phyloP scores from a whole-genome alignment of 2,329 filamentous ascomycete genomes.

The Diaporthe sp. region DNA sequence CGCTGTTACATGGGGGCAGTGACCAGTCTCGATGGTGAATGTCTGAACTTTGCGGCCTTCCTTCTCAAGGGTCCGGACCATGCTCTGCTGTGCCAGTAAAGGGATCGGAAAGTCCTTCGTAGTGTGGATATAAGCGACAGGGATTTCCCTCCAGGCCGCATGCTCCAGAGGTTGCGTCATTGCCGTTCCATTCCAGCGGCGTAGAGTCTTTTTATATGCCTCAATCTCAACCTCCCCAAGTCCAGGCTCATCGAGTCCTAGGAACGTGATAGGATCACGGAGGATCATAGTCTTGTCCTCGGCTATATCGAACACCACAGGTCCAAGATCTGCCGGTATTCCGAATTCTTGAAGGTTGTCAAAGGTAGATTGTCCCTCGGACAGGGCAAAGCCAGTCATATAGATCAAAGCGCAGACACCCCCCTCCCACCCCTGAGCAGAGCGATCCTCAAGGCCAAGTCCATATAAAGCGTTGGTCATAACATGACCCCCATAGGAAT shows the following conservation, averaged over 20 bases:
- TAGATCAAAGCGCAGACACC: constrained; percentile 19
- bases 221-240: neutral
- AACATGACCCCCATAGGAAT: constrained; percentile 24
- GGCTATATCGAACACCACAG: neutral
- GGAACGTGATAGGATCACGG: neutral
- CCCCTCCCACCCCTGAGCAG: neutral
- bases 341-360: neutral
- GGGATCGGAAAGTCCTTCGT: neutral
- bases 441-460: constrained; percentile 12
- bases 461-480: constrained; percentile 22
- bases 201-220: neutral
- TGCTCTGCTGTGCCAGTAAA: neutral
- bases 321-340: neutral
- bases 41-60: constrained; percentile 3
- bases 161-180: neutral
- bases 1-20: constrained; percentile 12
- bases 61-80: neutral
- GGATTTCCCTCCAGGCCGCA: constrained; percentile 19
- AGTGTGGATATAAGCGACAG: constrained; percentile 14
- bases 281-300: constrained; percentile 4
- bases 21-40: constrained; percentile 10
- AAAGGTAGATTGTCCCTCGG: neutral
- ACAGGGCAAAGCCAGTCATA: constrained; percentile 1
- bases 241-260: constrained; percentile 2
- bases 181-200: constrained; percentile 10